Evolutionary conservation across 768 basidiomycete species (phyloP), one percentile per base, ranked within the genome.

Genomic region (Boletus coccyginus): DNA sequence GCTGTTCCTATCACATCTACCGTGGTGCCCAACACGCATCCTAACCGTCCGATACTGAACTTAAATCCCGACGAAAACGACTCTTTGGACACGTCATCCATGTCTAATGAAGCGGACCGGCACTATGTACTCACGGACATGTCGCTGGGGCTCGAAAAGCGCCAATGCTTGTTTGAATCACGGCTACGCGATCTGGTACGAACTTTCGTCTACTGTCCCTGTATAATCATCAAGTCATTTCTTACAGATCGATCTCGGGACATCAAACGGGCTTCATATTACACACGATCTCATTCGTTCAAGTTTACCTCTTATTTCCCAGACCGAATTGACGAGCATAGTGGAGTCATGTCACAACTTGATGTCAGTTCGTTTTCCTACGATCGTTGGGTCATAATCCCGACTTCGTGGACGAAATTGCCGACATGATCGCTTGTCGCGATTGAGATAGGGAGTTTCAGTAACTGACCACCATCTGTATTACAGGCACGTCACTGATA

Each of bases 131-230:
- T n/a, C n/a, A n/a, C n/a, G n/a, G n/a, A n/a, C n/a, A n/a, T n/a
- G n/a, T n/a, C n/a, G n/a, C n/a, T n/a, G n/a, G n/a, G n/a, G n/a
- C n/a, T n/a, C n/a, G n/a, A n/a, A n/a, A n/a, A n/a, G n/a, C n/a
- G n/a, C n/a, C n/a, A n/a, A n/a, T n/a, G n/a, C n/a, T n/a, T n/a
- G n/a, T n/a, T n/a, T n/a, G n/a, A n/a, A n/a, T n/a, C n/a, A n/a
- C n/a, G n/a, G n/a, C n/a, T n/a, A n/a, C 50, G 32, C 12, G 5
- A 42, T 42, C 5, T 56, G 44, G 57, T 55, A 55, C 8, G 43
- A n/a, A 13, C 12, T 39, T 35, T 31, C 27, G 16, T 46, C 10
- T 8, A 17, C 17, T n/a, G 2, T 17, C 10, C 24, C 5, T 11
- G 14, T 17, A 16, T 27, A 16, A 1, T 35, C 11, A 9, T 14